These are phyloP conservation scores for Arthrobotrys musiformis DNA, from an alignment of 2,329 filamentous ascomycete species.

Conservation along the genomic window DNA sequence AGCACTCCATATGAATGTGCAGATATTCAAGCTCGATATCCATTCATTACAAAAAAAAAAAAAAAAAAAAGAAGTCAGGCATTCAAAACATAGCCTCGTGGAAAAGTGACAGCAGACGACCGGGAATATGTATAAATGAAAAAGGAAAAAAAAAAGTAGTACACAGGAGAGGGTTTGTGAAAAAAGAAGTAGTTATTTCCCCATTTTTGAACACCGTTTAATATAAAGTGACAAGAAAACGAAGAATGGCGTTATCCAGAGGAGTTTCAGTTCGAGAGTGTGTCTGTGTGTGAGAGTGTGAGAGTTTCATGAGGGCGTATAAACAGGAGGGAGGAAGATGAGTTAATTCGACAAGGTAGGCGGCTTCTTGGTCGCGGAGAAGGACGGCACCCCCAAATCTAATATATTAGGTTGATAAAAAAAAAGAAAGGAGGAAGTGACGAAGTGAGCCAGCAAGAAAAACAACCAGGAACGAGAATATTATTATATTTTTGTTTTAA, in stretches of 20 bases:
- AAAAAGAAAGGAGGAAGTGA: slow-evolving; percentile 26
- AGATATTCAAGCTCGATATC: slow-evolving; percentile 56
- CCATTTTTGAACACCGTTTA: slow-evolving; percentile 56
- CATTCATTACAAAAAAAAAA: slow-evolving; percentile 56
- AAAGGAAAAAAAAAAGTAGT: slow-evolving; percentile 44
- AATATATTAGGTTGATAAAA: slow-evolving; percentile 50
- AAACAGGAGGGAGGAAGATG: slow-evolving; percentile 32
- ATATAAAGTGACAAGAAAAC: slow-evolving; percentile 52
- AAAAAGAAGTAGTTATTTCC: slow-evolving; percentile 53
- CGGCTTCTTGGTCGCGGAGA: slow-evolving; percentile 36
- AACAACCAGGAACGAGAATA: slow-evolving; percentile 46
- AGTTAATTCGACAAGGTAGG: slow-evolving; percentile 3
- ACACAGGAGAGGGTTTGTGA: slow-evolving; percentile 51
- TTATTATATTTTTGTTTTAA: slow-evolving; percentile 51
- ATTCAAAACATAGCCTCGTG: slow-evolving; percentile 43
- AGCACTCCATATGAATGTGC: slow-evolving; percentile 13
- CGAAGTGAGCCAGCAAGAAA: not conserved
- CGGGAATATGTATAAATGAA: slow-evolving; percentile 55
- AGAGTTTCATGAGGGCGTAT: slow-evolving; percentile 41
- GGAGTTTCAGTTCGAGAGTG: slow-evolving; percentile 13
- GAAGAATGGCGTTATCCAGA: slow-evolving; percentile 35
- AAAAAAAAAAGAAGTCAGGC: slow-evolving; percentile 9
- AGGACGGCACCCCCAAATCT: slow-evolving; percentile 35
- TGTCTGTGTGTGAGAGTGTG: not conserved
- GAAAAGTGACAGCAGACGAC: slow-evolving; percentile 43